Evolutionary conservation across 306 rosid genomes (phyloP).

Genomic region (Inga laurina): DNA sequence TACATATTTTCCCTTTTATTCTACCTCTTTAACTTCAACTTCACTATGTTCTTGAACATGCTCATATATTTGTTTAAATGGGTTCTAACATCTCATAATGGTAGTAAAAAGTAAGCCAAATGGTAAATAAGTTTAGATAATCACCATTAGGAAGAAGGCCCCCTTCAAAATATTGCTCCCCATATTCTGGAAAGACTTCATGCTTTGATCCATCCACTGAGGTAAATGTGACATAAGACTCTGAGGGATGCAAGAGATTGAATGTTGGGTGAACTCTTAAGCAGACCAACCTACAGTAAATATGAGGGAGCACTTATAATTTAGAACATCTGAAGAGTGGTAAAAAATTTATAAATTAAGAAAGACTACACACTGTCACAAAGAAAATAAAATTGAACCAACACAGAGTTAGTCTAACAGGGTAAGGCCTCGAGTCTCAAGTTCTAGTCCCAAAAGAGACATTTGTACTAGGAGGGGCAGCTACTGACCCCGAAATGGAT

Average conservation of each 20-base stretch:
- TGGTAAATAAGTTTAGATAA: conserved; percentile 24
- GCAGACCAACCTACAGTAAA: conserved; percentile 76
- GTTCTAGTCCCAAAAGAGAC: too few species aligned
- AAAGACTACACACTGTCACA: not conserved
- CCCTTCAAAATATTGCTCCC: conserved; percentile 73
- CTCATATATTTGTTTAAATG: conserved; percentile 6
- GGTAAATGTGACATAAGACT: conserved; percentile 75
- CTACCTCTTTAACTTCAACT: too few species aligned
- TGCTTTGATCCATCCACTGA: conserved; percentile 76
- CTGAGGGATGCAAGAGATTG: conserved; percentile 72
- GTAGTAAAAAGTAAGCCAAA: conserved; percentile 6
- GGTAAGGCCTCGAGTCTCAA: too few species aligned
- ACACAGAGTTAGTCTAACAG: too few species aligned
- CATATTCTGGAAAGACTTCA: conserved; percentile 79
- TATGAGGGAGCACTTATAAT: conserved; percentile 15
- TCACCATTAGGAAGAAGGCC: conserved; percentile 76
- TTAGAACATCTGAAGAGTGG: conserved; percentile 4
- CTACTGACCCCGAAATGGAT: too few species aligned
- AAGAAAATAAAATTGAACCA: not conserved
- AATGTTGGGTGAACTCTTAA: conserved; percentile 90
- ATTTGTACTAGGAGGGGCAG: too few species aligned
- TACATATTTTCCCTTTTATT: too few species aligned
- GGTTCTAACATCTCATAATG: conserved; percentile 18
- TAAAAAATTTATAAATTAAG: not conserved
- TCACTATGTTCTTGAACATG: not conserved